A percentile compares a stretch with the other conserved stretches of the same genome.
phyloP scores from a whole-genome alignment of 345 rosid genomes.

The Salix caprea region DNA sequence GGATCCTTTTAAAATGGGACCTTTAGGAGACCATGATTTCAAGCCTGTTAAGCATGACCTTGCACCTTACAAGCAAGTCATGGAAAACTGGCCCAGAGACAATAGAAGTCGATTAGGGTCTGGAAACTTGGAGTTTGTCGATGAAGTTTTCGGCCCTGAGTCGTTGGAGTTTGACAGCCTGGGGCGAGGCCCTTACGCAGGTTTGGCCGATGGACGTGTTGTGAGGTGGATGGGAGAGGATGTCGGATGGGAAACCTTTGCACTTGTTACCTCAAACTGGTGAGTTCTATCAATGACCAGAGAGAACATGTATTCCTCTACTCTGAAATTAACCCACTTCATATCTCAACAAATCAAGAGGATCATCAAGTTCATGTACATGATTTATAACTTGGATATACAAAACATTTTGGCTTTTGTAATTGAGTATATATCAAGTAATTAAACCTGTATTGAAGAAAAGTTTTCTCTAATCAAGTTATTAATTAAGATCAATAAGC shows the following conservation, averaged over 20 bases:
- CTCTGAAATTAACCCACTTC: not conserved
- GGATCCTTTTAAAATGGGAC: slow-evolving; percentile 77
- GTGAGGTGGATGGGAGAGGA: slow-evolving; percentile 95
- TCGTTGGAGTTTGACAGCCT: slow-evolving; percentile 76
- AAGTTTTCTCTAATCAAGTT: too few relatives aligned
- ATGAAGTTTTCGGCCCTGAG: slow-evolving; percentile 83
- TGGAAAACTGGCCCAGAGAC: slow-evolving; percentile 84
- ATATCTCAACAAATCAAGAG: not conserved
- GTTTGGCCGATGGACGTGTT: slow-evolving; percentile 82
- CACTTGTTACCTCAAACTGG: slow-evolving; percentile 70
- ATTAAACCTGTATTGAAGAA: too few relatives aligned
- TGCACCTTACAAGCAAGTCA: slow-evolving; percentile 83
- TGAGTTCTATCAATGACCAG: slow-evolving; percentile 21
- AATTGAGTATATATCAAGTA: too few relatives aligned
- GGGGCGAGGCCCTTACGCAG: slow-evolving; percentile 88
- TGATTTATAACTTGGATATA: too few relatives aligned
- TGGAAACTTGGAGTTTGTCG: slow-evolving; percentile 74
- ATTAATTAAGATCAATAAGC: too few relatives aligned
- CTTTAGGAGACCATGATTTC: slow-evolving; percentile 66
- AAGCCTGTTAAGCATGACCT: slow-evolving; percentile 79
- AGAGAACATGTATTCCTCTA: not conserved
- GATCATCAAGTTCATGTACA: not conserved
- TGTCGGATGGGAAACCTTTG: slow-evolving; percentile 87
- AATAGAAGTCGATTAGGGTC: slow-evolving; percentile 49
- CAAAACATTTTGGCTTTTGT: too few relatives aligned